Percentiles rank a stretch among this genome's conserved stretches.
These are phyloP conservation scores for Hypomontagnella submonticulosa DNA, from an alignment of 495 filamentous ascomycete genomes.

Conservation along the genomic window DNA sequence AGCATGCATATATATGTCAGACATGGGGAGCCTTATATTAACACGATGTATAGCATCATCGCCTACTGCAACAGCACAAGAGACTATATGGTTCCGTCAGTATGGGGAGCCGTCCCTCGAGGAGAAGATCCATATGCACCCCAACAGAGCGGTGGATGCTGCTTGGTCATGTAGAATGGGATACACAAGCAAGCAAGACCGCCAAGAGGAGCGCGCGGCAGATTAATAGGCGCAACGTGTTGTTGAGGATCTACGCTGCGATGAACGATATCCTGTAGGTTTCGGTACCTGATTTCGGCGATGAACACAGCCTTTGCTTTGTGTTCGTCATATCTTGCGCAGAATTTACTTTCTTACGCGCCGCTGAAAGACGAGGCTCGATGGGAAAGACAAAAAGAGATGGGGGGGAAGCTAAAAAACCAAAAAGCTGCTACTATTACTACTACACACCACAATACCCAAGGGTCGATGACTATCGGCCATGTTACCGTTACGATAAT, in stretches of 20 bases:
- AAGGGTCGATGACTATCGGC: slow-evolving; percentile 33
- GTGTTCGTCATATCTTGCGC: slow-evolving; percentile 24
- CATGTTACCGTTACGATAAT: slow-evolving; percentile 45
- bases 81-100: slow-evolving; percentile 98
- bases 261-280: slow-evolving; percentile 28
- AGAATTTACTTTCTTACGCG: slow-evolving; percentile 21
- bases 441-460: slow-evolving; percentile 39
- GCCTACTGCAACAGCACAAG: slow-evolving; percentile 95
- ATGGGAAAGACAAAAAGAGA: slow-evolving; percentile 2
- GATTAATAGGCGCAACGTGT: slow-evolving; percentile 25
- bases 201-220: slow-evolving; percentile 15
- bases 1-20: background rate
- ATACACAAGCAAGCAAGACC: slow-evolving; percentile 26
- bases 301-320: slow-evolving; percentile 29
- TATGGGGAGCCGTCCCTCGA: slow-evolving; percentile 94
- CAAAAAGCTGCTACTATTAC: slow-evolving; percentile 15
- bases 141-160: slow-evolving; percentile 89
- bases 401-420: slow-evolving; percentile 7
- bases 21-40: slow-evolving; percentile 10
- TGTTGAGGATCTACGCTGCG: slow-evolving; percentile 34
- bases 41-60: slow-evolving; percentile 75
- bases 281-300: slow-evolving; percentile 40
- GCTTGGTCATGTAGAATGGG: slow-evolving; percentile 82
- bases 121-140: slow-evolving; percentile 96
- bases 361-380: slow-evolving; percentile 18